Percentiles rank a stretch among this genome's conserved stretches.
These are phyloP conservation scores for Chrysochromulina tobinii DNA, from an alignment of 78 protist genomes.

Conservation along the genomic window DNA sequence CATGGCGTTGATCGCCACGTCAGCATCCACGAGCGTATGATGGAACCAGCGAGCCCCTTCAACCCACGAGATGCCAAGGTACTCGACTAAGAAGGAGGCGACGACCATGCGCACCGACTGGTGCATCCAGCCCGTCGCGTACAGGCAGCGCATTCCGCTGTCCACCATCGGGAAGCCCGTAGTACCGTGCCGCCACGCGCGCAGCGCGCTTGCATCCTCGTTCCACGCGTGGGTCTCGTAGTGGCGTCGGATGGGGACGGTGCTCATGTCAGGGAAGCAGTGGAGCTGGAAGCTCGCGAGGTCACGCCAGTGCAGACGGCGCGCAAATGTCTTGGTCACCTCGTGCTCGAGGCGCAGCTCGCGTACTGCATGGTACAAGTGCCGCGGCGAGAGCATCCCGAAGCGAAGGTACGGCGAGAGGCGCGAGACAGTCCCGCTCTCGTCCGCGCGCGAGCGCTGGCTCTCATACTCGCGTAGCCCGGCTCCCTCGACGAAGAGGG, in stretches of 20 bases:
- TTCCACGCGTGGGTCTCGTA: background rate
- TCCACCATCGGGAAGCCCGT: constrained; percentile 39
- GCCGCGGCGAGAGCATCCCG: background rate
- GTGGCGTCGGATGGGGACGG: background rate
- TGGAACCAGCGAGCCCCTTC: constrained; percentile 16
- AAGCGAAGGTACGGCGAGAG: constrained; percentile 32
- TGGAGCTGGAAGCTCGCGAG: constrained; percentile 25
- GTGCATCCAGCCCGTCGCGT: constrained; percentile 13
- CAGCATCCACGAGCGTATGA: constrained; percentile 21
- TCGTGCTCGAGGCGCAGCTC: background rate
- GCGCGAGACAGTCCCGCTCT: background rate
- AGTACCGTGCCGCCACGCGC: background rate
- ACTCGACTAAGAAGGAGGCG: constrained; percentile 5
- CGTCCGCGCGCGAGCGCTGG: constrained; percentile 30
- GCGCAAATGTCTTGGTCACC: background rate
- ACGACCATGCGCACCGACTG: constrained; percentile 12
- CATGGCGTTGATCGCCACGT: background rate
- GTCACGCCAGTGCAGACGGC: constrained; percentile 33
- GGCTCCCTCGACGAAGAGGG: background rate
- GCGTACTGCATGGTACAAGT: background rate
- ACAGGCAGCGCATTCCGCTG: constrained; percentile 22
- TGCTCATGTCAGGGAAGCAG: constrained; percentile 18
- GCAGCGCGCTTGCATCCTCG: background rate
- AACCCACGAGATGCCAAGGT: background rate
- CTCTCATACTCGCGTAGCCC: background rate